Conservation (phyloP, 352 stramenopile genomes). For the Globisporangium orthogonon region DNA sequence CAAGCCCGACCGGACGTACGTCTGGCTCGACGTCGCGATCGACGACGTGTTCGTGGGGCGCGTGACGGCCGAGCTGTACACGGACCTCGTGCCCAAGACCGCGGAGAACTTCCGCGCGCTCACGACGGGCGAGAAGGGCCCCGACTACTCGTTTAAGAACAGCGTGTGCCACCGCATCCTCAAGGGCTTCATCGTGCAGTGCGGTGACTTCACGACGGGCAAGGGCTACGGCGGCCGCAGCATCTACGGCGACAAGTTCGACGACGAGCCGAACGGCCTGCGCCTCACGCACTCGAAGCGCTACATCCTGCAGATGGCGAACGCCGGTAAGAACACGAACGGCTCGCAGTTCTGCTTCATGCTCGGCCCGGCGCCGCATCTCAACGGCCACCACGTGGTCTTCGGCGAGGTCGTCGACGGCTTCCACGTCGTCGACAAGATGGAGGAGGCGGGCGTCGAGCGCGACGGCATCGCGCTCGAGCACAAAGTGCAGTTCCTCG, state of each 20-base stretch:
- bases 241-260: constrained; percentile 97
- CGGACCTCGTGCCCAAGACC: constrained; percentile 95
- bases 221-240: constrained; percentile 94
- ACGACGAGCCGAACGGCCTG: constrained; percentile 93
- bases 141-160: constrained; percentile 94
- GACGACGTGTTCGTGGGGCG: constrained; percentile 63
- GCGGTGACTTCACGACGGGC: constrained; percentile 91
- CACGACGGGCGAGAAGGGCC: constrained; percentile 94
- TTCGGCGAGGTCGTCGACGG: constrained; percentile 84
- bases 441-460: constrained; percentile 63
- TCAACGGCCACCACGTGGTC: constrained; percentile 82
- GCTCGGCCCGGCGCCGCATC: constrained; percentile 54
- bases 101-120: constrained; percentile 96
- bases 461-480: constrained; percentile 51
- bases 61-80: constrained; percentile 87
- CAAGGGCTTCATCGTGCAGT: constrained; percentile 98
- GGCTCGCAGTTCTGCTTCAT: constrained; percentile 99
- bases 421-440: constrained; percentile 78
- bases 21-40: constrained; percentile 83
- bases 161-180: constrained; percentile 97
- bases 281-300: constrained; percentile 72
- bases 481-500: constrained; percentile 72
- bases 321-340: constrained; percentile 96
- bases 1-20: constrained; percentile 73
- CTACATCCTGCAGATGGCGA: constrained; percentile 95